Conservation (phyloP, 1,284 basidiomycete genomes). For the Pseudozyma thailandica region DNA sequence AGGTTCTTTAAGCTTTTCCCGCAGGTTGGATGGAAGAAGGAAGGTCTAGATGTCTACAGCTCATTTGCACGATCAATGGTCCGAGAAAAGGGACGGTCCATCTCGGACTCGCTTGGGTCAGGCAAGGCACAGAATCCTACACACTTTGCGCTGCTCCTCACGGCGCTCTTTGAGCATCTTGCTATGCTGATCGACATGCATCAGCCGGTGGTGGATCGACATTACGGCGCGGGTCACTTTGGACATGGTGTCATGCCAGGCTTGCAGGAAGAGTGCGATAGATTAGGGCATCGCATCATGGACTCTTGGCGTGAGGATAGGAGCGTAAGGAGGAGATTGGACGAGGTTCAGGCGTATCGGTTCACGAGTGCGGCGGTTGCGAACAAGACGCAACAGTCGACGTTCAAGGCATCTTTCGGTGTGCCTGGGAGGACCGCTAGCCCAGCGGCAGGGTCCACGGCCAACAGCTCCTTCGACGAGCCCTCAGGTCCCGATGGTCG, state of each 20-base stretch:
- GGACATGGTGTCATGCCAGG: slow-evolving; percentile 74
- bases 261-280: slow-evolving; percentile 86
- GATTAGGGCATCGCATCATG: slow-evolving; percentile 79
- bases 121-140: slow-evolving; percentile 49
- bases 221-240: slow-evolving; percentile 75
- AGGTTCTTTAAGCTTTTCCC: slow-evolving; percentile 98
- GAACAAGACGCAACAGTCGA: slow-evolving; percentile 63
- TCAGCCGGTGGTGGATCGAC: slow-evolving; percentile 95
- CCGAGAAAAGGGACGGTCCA: slow-evolving; percentile 45
- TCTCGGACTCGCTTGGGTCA: slow-evolving; percentile 40
- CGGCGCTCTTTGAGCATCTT: slow-evolving; percentile 91
- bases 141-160: slow-evolving; percentile 69
- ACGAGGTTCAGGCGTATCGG: slow-evolving; percentile 30
- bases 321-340: slow-evolving; percentile 39
- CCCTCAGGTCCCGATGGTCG: slow-evolving; percentile 81
- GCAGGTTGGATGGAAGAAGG: slow-evolving; percentile 80
- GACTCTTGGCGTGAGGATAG: slow-evolving; percentile 83
- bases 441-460: slow-evolving; percentile 69
- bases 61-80: slow-evolving; percentile 92
- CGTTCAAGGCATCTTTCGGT: slow-evolving; percentile 69
- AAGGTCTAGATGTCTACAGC: slow-evolving; percentile 93
- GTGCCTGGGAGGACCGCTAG: slow-evolving; percentile 63
- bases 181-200: slow-evolving; percentile 97
- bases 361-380: slow-evolving; percentile 45
- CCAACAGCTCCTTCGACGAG: slow-evolving; percentile 70